Evolutionary conservation across 1,284 basidiomycete genomes (phyloP).

Genomic region (Albatrellus sp.): DNA sequence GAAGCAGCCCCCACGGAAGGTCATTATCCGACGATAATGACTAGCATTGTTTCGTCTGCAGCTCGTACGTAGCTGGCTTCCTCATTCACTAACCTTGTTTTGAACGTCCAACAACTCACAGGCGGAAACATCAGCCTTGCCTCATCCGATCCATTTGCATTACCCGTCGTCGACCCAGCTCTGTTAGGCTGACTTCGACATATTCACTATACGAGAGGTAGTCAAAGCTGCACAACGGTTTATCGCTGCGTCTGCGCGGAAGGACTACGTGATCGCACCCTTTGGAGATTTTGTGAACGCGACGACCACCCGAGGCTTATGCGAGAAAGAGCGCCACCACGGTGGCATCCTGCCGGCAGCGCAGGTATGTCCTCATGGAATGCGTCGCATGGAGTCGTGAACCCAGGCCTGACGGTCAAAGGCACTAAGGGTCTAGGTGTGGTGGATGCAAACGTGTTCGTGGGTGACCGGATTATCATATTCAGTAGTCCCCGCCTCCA

Average conservation of each 20-base stretch:
- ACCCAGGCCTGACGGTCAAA: slow-evolving; percentile 17
- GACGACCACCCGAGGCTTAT: slow-evolving; percentile 8
- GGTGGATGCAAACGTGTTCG: slow-evolving; percentile 19
- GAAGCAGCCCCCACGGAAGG: slow-evolving; percentile 4
- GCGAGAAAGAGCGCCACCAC: slow-evolving; percentile 7
- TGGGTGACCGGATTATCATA: slow-evolving; percentile 7
- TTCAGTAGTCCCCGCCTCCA: neutral
- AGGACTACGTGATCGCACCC: slow-evolving; percentile 4
- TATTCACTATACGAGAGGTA: slow-evolving; percentile 3
- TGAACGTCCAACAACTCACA: slow-evolving; percentile 5
- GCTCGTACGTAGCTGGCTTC: slow-evolving; percentile 9
- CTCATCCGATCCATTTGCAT: slow-evolving; percentile 15
- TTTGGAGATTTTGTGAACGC: slow-evolving; percentile 2
- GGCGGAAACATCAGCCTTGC: slow-evolving; percentile 13
- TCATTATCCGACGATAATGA: slow-evolving; percentile 9
- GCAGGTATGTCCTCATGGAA: slow-evolving; percentile 14
- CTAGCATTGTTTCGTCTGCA: slow-evolving; percentile 7
- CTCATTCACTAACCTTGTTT: slow-evolving; percentile 11
- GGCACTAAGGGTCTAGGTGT: slow-evolving; percentile 14
- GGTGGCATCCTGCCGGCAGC: slow-evolving; percentile 15
- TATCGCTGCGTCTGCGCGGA: slow-evolving; percentile 5
- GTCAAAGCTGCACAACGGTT: slow-evolving; percentile 7
- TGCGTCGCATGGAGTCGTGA: slow-evolving; percentile 13
- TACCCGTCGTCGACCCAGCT: slow-evolving; percentile 16
- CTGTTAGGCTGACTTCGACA: slow-evolving; percentile 11